phyloP scores from a whole-genome alignment of 2,329 filamentous ascomycete genomes.

The Pleurostoma richardsiae region DNA sequence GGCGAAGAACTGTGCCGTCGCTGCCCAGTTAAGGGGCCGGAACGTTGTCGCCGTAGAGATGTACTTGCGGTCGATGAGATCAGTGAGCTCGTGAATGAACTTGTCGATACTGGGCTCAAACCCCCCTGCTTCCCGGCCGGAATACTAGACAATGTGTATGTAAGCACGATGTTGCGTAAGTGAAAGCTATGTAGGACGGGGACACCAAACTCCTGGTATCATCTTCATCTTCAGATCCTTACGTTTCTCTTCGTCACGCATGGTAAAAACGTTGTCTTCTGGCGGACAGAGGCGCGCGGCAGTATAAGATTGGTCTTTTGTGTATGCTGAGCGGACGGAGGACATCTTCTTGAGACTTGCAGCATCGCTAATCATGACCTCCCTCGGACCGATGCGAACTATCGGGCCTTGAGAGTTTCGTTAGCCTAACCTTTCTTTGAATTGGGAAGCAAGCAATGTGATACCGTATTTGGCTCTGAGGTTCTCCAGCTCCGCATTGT shows the following conservation, averaged over 20 bases:
- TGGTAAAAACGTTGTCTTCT: constrained; percentile 9
- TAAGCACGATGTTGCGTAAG: neutral
- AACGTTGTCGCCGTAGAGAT: constrained; percentile 20
- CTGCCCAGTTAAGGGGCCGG: constrained; percentile 32
- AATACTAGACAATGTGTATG: constrained; percentile 1
- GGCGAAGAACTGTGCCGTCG: constrained; percentile 36
- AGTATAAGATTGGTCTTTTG: constrained; percentile 10
- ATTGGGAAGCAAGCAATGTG: neutral
- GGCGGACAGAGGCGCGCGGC: constrained; percentile 7
- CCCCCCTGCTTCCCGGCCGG: constrained; percentile 3
- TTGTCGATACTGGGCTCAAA: constrained; percentile 2
- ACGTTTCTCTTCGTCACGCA: constrained; percentile 9
- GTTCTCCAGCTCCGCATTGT: neutral
- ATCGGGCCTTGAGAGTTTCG: constrained; percentile 20
- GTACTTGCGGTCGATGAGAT: constrained; percentile 35
- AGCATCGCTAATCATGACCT: constrained; percentile 25
- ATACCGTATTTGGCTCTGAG: neutral
- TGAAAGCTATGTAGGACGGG: neutral
- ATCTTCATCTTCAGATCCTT: constrained; percentile 11
- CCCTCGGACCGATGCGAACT: constrained; percentile 30
- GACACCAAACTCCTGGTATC: constrained; percentile 3
- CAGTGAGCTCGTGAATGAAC: constrained; percentile 23
- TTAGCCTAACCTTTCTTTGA: neutral
- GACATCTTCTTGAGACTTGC: neutral
- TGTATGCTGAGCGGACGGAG: constrained; percentile 3